Base-by-base conservation (phyloP, 2,329 filamentous ascomycete genomes). In the Didymella sp. region DNA sequence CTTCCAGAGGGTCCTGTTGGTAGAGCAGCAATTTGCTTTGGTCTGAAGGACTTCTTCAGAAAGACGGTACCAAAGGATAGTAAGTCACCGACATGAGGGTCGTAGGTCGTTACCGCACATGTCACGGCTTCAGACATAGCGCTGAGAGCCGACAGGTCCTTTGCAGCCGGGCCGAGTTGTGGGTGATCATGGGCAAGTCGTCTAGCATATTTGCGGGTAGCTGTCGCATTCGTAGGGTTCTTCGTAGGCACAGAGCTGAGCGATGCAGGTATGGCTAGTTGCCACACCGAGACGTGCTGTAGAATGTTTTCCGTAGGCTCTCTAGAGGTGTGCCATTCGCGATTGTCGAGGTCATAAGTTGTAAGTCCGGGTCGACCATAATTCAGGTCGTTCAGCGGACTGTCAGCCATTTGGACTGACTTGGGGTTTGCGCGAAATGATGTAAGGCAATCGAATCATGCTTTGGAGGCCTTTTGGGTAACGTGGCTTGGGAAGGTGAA, bases 21-120 rank as follows among this genome's bases (percentile, higher is more conserved):
- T 2, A 79, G 58, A 4, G 71, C 69, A 15, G 75, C 70, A 5
- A 76, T 61, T 12, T 66, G 65, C 35, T 58, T 64, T 2, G 64
- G 54, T 21, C 72, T 63, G 9, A 77, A 5, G 77, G 50, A 61
- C 11, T 59, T 59, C 28, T 81, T 66, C 77, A 81, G 59, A 78
- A 84, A 58, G 81, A 78, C 63, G 77, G 84, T 81, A 1, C 87
- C 87, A 25, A 85, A 77, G 2, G 83, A 81, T 21, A 91, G 77
- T 4, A 88, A 72, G 12, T 67, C 64, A 17, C 79, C 77, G 24
- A 73, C 51, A 2, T 71, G 59, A 13, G 79, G 76, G 57, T 81
- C 79, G 61, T 80, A 76, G 7, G 58, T 67, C 7, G 56, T 28
- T 2, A 70, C 51, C 2, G 74, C 70, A 4, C 68, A 66, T 17